Conservation (phyloP, 768 basidiomycete genomes). For the Leccinum truebloodii region DNA sequence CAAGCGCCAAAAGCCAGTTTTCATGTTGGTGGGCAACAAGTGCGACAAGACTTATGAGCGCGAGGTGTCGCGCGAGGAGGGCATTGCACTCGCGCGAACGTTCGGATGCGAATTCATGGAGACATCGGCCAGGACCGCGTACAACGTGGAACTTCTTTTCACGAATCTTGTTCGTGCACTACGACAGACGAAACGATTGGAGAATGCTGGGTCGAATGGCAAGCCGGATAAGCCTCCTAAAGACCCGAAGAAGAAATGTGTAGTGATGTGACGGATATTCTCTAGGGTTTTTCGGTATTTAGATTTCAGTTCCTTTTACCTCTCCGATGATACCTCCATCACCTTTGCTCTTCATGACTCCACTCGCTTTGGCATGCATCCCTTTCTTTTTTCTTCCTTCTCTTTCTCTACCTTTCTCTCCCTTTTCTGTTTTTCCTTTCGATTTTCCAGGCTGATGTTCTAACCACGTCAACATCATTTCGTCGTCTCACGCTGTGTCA, state of each 20-base stretch:
- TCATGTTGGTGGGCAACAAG: conserved; percentile 97
- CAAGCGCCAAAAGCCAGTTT: conserved; percentile 80
- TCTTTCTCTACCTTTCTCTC: conserved; percentile 4
- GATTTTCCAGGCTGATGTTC: conserved; percentile 35
- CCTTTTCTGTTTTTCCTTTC: conserved; percentile 24
- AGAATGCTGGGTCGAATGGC: conserved; percentile 44
- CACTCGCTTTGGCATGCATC: conserved; percentile 28
- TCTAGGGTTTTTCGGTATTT: conserved; percentile 60
- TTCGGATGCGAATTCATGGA: conserved; percentile 95
- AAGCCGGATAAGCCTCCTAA: conserved; percentile 41
- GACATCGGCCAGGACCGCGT: conserved; percentile 93
- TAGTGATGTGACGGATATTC: conserved; percentile 75
- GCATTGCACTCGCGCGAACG: conserved; percentile 72
- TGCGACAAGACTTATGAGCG: conserved; percentile 89
- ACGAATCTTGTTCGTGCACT: conserved; percentile 82
- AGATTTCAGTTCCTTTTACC: conserved; percentile 69
- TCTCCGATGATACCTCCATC: conserved; percentile 80
- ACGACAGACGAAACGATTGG: conserved; percentile 61
- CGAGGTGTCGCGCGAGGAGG: conserved; percentile 91
- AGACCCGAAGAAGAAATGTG: conserved; percentile 60
- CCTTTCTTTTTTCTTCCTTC: conserved; percentile 13
- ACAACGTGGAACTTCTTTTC: conserved; percentile 91
- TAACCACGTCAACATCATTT: conserved; percentile 33
- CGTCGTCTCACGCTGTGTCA: conserved; percentile 40
- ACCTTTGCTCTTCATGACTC: conserved; percentile 30